These are phyloP conservation scores for California macrophylla DNA, from an alignment of 441 rosid genomes.

Conservation along the genomic window DNA sequence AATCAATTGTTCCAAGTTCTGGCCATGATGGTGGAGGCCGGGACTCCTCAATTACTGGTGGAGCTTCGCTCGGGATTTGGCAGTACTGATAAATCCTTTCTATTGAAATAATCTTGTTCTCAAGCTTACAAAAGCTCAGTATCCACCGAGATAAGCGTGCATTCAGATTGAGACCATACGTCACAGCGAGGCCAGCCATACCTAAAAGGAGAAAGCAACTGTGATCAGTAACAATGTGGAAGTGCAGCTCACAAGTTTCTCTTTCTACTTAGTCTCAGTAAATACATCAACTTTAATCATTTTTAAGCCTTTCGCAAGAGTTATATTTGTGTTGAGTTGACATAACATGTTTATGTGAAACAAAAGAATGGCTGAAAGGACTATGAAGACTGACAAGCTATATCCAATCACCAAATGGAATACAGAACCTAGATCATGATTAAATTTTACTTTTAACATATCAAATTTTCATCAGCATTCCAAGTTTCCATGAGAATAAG, in stretches of 20 bases:
- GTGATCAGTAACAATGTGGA: constrained; percentile 14
- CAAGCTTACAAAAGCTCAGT: constrained; percentile 98
- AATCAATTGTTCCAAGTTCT: constrained; percentile 64
- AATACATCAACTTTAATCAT: constrained; percentile 1
- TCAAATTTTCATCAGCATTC: not conserved
- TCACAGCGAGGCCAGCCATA: constrained; percentile 99
- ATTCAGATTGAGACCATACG: constrained; percentile 93
- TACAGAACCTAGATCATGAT: not conserved
- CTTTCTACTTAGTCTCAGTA: not conserved
- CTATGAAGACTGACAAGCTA: not conserved
- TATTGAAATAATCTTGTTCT: constrained; percentile 91
- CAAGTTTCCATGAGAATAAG: not conserved
- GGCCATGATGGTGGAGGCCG: constrained; percentile 80
- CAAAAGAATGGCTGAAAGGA: not conserved
- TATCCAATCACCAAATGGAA: not conserved
- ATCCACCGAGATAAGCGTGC: constrained; percentile 97
- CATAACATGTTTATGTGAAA: not conserved
- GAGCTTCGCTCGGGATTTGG: constrained; percentile 75
- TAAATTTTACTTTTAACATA: not conserved
- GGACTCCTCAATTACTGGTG: constrained; percentile 49
- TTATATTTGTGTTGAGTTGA: not conserved
- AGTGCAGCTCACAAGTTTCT: not conserved
- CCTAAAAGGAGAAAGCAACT: constrained; percentile 40
- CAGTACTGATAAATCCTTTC: constrained; percentile 97
- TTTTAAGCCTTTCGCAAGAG: not conserved